Percentiles rank a stretch among this genome's conserved stretches.
Conservation (phyloP, 1,284 basidiomycete genomes). For the Tilletia walkeri region DNA sequence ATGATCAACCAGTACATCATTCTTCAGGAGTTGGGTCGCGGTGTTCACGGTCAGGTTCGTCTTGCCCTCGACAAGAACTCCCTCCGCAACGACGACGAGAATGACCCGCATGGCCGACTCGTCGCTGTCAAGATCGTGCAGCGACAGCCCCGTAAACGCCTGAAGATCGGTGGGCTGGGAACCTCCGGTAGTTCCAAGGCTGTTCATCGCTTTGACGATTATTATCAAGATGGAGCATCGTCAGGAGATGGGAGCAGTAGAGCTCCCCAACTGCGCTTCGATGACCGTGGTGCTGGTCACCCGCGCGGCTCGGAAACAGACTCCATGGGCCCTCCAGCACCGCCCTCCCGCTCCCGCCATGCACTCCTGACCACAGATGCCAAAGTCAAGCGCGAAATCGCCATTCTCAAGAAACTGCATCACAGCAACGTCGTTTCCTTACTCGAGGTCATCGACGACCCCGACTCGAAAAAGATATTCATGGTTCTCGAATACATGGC, state of each 20-base stretch:
- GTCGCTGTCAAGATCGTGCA: slow-evolving; percentile 55
- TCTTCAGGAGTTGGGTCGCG: slow-evolving; percentile 53
- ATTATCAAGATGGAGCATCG: slow-evolving; percentile 18
- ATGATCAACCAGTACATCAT: slow-evolving; percentile 56
- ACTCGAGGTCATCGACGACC: slow-evolving; percentile 93
- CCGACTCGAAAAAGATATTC: slow-evolving; percentile 82
- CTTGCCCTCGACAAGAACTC: slow-evolving; percentile 48
- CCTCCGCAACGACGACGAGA: background rate
- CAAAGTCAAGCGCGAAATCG: slow-evolving; percentile 66
- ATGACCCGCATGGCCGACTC: slow-evolving; percentile 30
- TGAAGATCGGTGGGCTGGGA: slow-evolving; percentile 32
- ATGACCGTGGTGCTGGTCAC: background rate
- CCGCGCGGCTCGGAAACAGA: background rate
- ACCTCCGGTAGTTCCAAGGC: slow-evolving; percentile 27
- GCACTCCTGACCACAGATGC: slow-evolving; percentile 51
- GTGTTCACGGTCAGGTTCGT: slow-evolving; percentile 52
- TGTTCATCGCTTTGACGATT: slow-evolving; percentile 5
- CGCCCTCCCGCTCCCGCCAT: slow-evolving; percentile 22
- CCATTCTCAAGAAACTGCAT: slow-evolving; percentile 88
- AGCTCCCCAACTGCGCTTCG: background rate
- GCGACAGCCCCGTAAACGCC: slow-evolving; percentile 44
- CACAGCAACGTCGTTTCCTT: slow-evolving; percentile 89
- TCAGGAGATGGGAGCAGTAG: background rate
- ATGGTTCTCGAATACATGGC: slow-evolving; percentile 97
- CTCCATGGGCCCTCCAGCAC: background rate